Evolutionary conservation across 495 filamentous ascomycete genomes (phyloP).

Genomic region (Rhypophila decipiens): DNA sequence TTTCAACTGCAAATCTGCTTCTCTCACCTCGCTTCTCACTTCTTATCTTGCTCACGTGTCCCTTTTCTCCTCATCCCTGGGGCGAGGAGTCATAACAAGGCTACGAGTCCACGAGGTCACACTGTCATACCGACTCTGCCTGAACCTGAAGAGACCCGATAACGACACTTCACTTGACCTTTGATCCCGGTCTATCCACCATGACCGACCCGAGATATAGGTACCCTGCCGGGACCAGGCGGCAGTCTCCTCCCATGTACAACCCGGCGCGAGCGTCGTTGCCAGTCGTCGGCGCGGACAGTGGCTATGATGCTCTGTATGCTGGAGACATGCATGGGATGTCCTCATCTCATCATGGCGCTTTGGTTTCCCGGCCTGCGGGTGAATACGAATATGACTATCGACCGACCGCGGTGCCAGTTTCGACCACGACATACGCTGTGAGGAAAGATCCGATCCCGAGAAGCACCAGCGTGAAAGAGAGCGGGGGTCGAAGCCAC

Average conservation of each 20-base stretch:
- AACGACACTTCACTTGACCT: too few relatives aligned
- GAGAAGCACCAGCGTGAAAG: slow-evolving; percentile 35
- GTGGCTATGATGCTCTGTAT: slow-evolving; percentile 36
- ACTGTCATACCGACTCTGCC: too few relatives aligned
- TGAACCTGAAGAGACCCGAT: too few relatives aligned
- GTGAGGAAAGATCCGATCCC: slow-evolving; percentile 38
- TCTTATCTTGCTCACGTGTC: too few relatives aligned
- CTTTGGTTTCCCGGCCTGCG: slow-evolving; percentile 20
- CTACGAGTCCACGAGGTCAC: too few relatives aligned
- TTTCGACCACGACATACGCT: slow-evolving; percentile 41
- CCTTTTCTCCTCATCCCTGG: too few relatives aligned
- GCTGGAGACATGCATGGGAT: slow-evolving; percentile 35
- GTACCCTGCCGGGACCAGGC: slow-evolving; percentile 24
- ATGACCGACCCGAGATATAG: slow-evolving; percentile 39
- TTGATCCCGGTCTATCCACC: not conserved
- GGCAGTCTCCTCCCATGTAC: slow-evolving; percentile 37
- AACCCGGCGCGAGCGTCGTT: slow-evolving; percentile 44
- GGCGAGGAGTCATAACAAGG: too few relatives aligned
- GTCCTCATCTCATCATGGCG: slow-evolving; percentile 32
- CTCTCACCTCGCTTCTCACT: too few relatives aligned
- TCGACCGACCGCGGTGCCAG: slow-evolving; percentile 20
- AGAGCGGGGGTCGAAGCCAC: slow-evolving; percentile 26
- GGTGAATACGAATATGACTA: slow-evolving; percentile 26
- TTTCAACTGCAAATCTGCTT: not conserved
- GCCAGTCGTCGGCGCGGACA: slow-evolving; percentile 28